Percentiles rank a stretch among this genome's conserved stretches.
These are phyloP conservation scores for Carex cristatella DNA, from an alignment of 176 grass and related monocot species.

Conservation along the genomic window DNA sequence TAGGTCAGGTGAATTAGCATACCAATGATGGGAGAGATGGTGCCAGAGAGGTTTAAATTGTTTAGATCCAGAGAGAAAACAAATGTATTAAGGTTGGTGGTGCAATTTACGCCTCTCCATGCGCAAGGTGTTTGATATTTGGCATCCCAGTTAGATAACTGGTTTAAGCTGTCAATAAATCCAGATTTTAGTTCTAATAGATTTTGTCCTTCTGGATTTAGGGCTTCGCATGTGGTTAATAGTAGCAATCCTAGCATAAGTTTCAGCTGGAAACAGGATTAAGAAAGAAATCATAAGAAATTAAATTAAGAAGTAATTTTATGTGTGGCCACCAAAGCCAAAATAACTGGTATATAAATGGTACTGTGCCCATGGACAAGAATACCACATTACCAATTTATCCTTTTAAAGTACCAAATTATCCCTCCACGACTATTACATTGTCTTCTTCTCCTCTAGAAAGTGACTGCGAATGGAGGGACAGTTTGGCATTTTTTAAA, in stretches of 20 bases:
- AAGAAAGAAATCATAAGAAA: constrained; percentile 4
- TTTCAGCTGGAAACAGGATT: constrained; percentile 24
- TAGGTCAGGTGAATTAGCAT: constrained; percentile 38
- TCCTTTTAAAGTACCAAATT: not conserved
- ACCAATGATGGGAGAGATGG: constrained; percentile 51
- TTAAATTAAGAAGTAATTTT: not conserved
- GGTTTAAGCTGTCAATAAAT: constrained; percentile 48
- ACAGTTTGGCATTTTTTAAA: not conserved
- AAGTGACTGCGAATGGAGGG: not conserved
- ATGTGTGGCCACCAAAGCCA: not conserved
- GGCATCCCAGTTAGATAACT: constrained; percentile 55
- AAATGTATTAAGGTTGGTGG: not conserved
- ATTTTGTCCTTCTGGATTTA: constrained; percentile 65
- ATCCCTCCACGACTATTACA: not conserved
- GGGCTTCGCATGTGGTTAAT: constrained; percentile 26
- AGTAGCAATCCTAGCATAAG: constrained; percentile 45
- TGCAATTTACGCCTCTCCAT: constrained; percentile 84
- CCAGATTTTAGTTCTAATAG: constrained; percentile 66
- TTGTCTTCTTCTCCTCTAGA: not conserved
- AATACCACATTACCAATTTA: not conserved
- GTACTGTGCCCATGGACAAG: not conserved
- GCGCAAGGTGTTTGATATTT: constrained; percentile 45
- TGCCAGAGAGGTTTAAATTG: constrained; percentile 74
- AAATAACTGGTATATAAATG: not conserved
- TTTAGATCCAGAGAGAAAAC: constrained; percentile 62